A percentile compares a stretch with the other conserved stretches of the same genome.
These are phyloP conservation scores for Eimeria acervulina DNA, from an alignment of 169 alveolate genomes.

Conservation along the genomic window DNA sequence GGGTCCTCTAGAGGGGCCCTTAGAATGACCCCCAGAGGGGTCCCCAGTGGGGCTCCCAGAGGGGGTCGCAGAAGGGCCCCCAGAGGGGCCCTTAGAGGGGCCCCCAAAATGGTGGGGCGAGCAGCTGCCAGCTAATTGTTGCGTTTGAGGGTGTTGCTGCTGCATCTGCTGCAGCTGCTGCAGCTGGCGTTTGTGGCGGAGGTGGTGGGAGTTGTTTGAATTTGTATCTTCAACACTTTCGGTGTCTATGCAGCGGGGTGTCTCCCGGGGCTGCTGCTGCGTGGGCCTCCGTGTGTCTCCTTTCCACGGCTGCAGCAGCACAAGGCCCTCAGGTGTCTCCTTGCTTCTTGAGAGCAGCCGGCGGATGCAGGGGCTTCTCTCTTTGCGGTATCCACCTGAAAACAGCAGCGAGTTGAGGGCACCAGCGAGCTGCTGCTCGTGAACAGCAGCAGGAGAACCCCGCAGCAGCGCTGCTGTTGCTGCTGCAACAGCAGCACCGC, in stretches of 20 bases:
- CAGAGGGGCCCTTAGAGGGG: not conserved
- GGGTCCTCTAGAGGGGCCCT: slow-evolving; percentile 35
- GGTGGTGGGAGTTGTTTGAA: not conserved
- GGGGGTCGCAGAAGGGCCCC: not conserved
- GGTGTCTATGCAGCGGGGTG: not conserved
- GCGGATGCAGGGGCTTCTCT: slow-evolving; percentile 58
- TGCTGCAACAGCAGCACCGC: slow-evolving; percentile 69
- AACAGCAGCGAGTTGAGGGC: slow-evolving; percentile 63
- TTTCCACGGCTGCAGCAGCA: slow-evolving; percentile 14
- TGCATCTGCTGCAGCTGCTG: slow-evolving; percentile 25
- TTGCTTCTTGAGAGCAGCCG: slow-evolving; percentile 42
- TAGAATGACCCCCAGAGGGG: not conserved
- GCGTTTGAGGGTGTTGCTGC: not conserved
- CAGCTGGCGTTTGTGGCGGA: not conserved
- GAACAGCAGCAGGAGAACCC: slow-evolving; percentile 62
- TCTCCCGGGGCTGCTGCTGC: not conserved
- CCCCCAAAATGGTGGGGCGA: not conserved
- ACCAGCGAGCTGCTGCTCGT: slow-evolving; percentile 53
- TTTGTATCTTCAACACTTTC: not conserved
- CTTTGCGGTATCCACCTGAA: slow-evolving; percentile 55
- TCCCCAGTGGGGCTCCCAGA: no score
- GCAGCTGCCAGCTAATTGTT: not conserved
- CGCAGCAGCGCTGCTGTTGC: slow-evolving; percentile 70
- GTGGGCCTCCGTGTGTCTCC: slow-evolving; percentile 3
- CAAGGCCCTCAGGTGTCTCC: not conserved